Conservation (phyloP, 495 filamentous ascomycete species). For the Aspergillus incahuasiensis region DNA sequence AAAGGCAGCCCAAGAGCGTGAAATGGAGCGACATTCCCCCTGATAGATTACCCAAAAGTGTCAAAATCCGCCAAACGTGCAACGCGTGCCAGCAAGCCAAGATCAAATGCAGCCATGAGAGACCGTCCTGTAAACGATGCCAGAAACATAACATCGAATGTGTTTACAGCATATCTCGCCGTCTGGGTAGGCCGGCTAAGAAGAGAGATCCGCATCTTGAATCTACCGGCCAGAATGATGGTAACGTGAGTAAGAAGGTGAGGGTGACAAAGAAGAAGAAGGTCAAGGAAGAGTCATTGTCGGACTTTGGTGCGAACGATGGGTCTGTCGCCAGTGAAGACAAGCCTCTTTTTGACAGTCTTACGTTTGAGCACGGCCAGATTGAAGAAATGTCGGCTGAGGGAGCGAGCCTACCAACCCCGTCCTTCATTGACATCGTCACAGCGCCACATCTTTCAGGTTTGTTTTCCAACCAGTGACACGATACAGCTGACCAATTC, state of each 20-base stretch:
- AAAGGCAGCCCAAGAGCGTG: conserved; percentile 32
- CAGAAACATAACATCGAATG: conserved; percentile 40
- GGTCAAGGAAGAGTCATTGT: conserved; percentile 4
- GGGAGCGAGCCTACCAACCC: conserved; percentile 5
- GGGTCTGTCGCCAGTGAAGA: background rate
- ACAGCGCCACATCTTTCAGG: conserved; percentile 4
- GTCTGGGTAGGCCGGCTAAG: conserved; percentile 41
- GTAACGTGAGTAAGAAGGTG: conserved; percentile 13
- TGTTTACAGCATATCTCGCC: conserved; percentile 44
- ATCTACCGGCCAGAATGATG: background rate
- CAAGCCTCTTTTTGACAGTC: conserved; percentile 1
- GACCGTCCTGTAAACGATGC: conserved; percentile 41
- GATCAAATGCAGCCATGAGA: conserved; percentile 47
- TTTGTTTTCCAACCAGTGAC: conserved; percentile 6
- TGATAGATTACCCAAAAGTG: conserved; percentile 30
- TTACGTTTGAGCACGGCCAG: conserved; percentile 1
- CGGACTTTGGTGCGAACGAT: background rate
- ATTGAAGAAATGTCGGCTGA: conserved; percentile 9
- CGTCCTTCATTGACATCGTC: conserved; percentile 13
- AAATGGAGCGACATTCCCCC: conserved; percentile 19
- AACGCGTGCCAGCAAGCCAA: conserved; percentile 48
- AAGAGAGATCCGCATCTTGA: conserved; percentile 20
- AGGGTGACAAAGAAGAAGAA: conserved; percentile 16
- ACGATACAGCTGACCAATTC: background rate
- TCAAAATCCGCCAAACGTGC: conserved; percentile 45